A percentile compares a stretch with the other conserved stretches of the same genome.
These are phyloP conservation scores for Silene latifolia DNA, from an alignment of 148 eudicot species.

Conservation along the genomic window DNA sequence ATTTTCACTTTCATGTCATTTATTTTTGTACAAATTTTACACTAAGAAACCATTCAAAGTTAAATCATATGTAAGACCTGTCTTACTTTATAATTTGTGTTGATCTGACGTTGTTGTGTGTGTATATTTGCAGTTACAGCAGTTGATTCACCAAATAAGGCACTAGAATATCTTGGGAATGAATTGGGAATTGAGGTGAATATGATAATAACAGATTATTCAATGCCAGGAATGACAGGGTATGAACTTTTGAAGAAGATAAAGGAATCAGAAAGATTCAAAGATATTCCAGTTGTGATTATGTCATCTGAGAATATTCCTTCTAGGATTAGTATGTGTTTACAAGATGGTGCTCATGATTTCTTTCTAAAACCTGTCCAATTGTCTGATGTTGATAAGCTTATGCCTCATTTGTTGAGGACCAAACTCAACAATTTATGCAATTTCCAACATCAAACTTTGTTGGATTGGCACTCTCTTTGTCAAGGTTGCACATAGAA, in stretches of 20 bases:
- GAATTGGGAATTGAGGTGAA: slow-evolving; percentile 26
- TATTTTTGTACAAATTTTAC: neutral
- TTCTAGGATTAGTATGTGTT: slow-evolving; percentile 58
- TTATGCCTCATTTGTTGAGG: slow-evolving; percentile 48
- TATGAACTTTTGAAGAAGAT: slow-evolving; percentile 30
- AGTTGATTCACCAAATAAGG: slow-evolving; percentile 19
- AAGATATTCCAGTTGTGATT: slow-evolving; percentile 63
- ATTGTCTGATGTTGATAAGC: slow-evolving; percentile 58
- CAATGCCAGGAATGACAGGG: slow-evolving; percentile 45
- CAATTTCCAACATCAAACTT: slow-evolving; percentile 21
- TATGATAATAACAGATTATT: slow-evolving; percentile 35
- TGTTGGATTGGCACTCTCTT: slow-evolving; percentile 23
- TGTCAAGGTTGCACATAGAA: slow-evolving; percentile 23
- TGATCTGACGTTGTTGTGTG: neutral
- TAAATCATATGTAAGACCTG: too few relatives aligned
- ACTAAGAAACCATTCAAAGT: too few relatives aligned
- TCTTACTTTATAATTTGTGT: too few relatives aligned
- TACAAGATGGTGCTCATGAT: slow-evolving; percentile 67
- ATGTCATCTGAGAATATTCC: slow-evolving; percentile 78
- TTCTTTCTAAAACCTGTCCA: slow-evolving; percentile 66
- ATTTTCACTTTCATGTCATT: too few relatives aligned
- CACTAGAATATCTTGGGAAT: slow-evolving; percentile 10
- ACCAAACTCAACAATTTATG: slow-evolving; percentile 23
- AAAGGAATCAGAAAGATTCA: slow-evolving; percentile 39
- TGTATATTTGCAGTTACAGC: neutral